Evolutionary conservation across 768 basidiomycete species (phyloP).

Genomic region (Trichaptum fuscoviolaceum): DNA sequence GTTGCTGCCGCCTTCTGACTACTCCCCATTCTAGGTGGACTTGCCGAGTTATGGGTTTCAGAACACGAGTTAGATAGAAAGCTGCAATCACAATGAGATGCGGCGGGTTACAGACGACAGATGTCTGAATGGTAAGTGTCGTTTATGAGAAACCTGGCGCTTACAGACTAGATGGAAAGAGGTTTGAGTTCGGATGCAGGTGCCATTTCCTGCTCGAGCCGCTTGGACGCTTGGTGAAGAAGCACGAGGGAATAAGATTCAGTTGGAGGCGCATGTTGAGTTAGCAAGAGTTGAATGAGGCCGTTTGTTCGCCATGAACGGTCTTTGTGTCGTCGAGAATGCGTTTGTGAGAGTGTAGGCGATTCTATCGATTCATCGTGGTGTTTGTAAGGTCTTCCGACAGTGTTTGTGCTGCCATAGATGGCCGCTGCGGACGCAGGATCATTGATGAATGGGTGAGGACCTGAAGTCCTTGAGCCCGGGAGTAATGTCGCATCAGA

Average conservation of each 20-base stretch:
- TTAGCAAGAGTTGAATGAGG: background rate
- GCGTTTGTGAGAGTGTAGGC: background rate
- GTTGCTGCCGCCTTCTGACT: slow-evolving; percentile 21
- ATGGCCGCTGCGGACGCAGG: background rate
- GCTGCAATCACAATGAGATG: slow-evolving; percentile 91
- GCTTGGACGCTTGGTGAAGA: slow-evolving; percentile 23
- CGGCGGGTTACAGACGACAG: slow-evolving; percentile 93
- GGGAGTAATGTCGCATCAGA: too few relatives aligned
- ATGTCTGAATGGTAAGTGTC: slow-evolving; percentile 93
- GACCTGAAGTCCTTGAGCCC: background rate
- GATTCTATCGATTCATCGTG: background rate
- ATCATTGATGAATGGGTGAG: background rate
- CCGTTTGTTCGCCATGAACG: background rate
- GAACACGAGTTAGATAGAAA: slow-evolving; percentile 80
- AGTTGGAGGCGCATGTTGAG: background rate
- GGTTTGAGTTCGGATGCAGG: slow-evolving; percentile 41
- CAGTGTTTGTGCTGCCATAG: background rate
- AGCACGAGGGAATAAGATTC: slow-evolving; percentile 8
- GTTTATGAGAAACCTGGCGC: slow-evolving; percentile 88
- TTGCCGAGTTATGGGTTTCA: slow-evolving; percentile 54
- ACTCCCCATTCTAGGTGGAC: slow-evolving; percentile 18
- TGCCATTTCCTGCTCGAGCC: slow-evolving; percentile 34
- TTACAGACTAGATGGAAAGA: slow-evolving; percentile 1
- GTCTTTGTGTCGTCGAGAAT: background rate
- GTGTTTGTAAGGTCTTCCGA: background rate